Base-by-base conservation (phyloP, 495 filamentous ascomycete genomes). In the Penicillium pancosmium region DNA sequence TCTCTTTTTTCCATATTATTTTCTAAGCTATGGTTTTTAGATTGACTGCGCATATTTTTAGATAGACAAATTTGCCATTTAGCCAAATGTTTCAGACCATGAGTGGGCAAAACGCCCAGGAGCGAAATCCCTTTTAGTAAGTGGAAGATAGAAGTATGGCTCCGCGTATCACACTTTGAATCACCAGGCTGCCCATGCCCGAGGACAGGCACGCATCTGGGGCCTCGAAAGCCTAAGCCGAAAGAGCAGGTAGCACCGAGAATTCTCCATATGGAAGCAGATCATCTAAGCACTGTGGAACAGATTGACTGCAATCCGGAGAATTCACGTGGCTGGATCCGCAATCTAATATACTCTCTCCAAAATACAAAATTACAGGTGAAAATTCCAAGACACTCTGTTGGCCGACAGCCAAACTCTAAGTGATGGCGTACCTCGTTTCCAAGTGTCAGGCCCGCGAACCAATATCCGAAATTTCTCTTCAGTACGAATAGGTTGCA, bases 271-370 rank as follows among this genome's bases (percentile, higher is more conserved):
- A 16, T 40, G 54, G 50, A 19, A 52, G 50, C 27, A 18, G 48
- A 61, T 64, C 58, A 52, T 44, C 34, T 59, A 44, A 44, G 16
- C 41, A 46, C 44, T 47, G 36, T 43, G 35, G 19, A 23, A 44
- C 41, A 44, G 41, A n/a, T 15, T 16, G 33, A 35, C 38, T 54
- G 5, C 27, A 33, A 46, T 56, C 41, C 25, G 46, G 19, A 56
- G 57, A 38, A 48, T 61, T 65, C 65, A 62, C 65, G 59, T 63
- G 59, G 59, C 50, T 50, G 61, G 36, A 25, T 33, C 18, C 19
- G 33, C 31, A 43, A 41, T 53, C 35, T 13, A 25, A 54, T 27
- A 25, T 13, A 12, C 36, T 12, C 34, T 27, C 35, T 35, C 15
- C n/a, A 19, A 31, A 31, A 19, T 44, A 44, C 41, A n/a, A 44